phyloP scores from a whole-genome alignment of 1,139 yeast species.

The Candida sanyaensis region DNA sequence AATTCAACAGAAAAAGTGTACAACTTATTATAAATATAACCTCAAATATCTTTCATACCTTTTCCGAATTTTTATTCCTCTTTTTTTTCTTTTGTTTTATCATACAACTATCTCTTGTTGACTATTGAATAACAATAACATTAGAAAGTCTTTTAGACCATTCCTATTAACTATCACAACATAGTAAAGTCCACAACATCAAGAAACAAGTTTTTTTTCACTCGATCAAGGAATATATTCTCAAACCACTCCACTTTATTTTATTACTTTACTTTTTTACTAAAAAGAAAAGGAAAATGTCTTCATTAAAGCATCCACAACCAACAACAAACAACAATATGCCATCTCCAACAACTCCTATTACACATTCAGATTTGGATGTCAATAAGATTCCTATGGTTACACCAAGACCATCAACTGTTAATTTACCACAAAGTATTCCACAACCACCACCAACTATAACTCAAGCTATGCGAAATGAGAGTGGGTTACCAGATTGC shows the following conservation, averaged over 20 bases:
- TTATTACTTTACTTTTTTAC: neutral
- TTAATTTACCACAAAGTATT: conserved; percentile 8
- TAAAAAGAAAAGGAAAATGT: neutral
- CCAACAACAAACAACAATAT: conserved; percentile 3
- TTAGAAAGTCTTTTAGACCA: too few relatives aligned
- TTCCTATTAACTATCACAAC: too few relatives aligned
- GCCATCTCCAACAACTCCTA: conserved; percentile 5
- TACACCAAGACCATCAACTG: conserved; percentile 15
- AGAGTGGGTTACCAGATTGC: conserved; percentile 27
- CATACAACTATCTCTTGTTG: too few relatives aligned
- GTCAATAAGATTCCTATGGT: conserved; percentile 17
- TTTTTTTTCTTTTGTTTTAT: neutral
- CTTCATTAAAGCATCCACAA: conserved; percentile 8
- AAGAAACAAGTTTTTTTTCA: too few relatives aligned
- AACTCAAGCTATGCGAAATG: conserved; percentile 15
- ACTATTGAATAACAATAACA: too few relatives aligned
- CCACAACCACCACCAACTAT: conserved; percentile 16
- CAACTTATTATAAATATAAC: conserved; percentile 1
- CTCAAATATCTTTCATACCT: neutral
- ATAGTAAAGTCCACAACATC: too few relatives aligned
- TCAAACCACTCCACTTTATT: too few relatives aligned
- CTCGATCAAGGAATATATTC: too few relatives aligned
- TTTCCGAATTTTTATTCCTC: neutral
- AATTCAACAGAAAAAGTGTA: neutral
- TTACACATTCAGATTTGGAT: conserved; percentile 10